Percentiles rank a stretch among this genome's conserved stretches.
These are phyloP conservation scores for Ophiocordyceps camponoti-leonardi DNA, from an alignment of 2,329 filamentous ascomycete species.

Conservation along the genomic window DNA sequence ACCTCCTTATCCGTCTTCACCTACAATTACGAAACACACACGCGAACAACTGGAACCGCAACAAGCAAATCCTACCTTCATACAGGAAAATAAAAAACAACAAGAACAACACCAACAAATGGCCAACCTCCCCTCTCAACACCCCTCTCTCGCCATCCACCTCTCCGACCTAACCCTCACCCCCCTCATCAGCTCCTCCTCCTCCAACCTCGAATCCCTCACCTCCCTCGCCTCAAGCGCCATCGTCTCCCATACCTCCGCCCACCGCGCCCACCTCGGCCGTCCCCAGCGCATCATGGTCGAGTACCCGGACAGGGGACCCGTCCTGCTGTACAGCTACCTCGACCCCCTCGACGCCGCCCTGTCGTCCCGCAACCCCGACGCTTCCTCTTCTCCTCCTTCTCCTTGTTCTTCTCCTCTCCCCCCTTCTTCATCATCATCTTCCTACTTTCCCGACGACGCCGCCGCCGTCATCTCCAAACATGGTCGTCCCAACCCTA, in stretches of 20 bases:
- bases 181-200: slow-evolving; percentile 33
- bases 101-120: no score
- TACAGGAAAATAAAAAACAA: no score
- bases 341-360: slow-evolving; percentile 19
- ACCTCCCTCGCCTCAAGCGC: slow-evolving; percentile 33
- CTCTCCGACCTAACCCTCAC: slow-evolving; percentile 39
- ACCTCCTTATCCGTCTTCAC: neutral
- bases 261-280: slow-evolving; percentile 34
- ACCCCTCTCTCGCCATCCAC: slow-evolving; percentile 35
- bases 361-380: neutral
- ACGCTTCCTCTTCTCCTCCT: neutral
- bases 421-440: neutral
- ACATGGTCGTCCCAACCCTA: no score
- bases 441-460: neutral
- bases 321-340: slow-evolving; percentile 27
- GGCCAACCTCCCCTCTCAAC: slow-evolving; percentile 25
- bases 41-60: neutral
- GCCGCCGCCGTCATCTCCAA: no score
- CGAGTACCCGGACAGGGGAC: slow-evolving; percentile 29
- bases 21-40: no score
- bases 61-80: neutral
- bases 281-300: slow-evolving; percentile 38
- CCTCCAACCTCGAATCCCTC: slow-evolving; percentile 29
- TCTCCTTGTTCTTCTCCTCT: neutral
- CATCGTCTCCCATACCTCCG: slow-evolving; percentile 33